Conservation (phyloP, 31 red algal genomes). For the Odonthalia washingtoniensis region DNA sequence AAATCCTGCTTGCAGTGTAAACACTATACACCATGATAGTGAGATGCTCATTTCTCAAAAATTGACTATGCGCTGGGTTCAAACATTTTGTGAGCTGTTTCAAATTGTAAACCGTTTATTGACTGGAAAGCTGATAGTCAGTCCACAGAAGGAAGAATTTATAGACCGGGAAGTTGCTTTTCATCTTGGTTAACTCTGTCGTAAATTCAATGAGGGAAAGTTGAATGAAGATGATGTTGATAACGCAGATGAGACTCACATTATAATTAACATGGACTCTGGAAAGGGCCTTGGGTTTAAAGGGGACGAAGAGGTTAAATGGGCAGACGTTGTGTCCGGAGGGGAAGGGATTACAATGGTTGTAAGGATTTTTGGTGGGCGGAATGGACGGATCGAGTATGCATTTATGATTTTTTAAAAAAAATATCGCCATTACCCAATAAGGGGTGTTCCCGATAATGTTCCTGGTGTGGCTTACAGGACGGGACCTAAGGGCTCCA, state of each 20-base stretch:
- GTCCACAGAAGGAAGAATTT: slow-evolving; percentile 28
- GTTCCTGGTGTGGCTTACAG: slow-evolving; percentile 17
- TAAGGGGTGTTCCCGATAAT: slow-evolving; percentile 19
- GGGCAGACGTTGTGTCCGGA: too few species aligned
- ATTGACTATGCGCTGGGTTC: background rate
- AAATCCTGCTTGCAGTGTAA: background rate
- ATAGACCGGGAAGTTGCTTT: slow-evolving; percentile 6
- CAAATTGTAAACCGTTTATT: slow-evolving; percentile 9
- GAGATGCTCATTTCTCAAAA: background rate
- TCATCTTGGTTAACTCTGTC: background rate
- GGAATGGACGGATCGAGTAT: background rate
- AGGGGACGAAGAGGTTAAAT: too few species aligned
- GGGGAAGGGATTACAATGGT: background rate
- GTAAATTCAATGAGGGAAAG: background rate
- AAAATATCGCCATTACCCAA: background rate
- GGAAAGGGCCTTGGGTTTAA: too few species aligned
- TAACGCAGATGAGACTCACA: slow-evolving; percentile 24
- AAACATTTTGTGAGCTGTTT: slow-evolving; percentile 4
- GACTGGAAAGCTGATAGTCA: slow-evolving; percentile 31
- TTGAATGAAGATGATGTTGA: background rate
- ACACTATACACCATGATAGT: slow-evolving; percentile 6
- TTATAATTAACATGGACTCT: slow-evolving; percentile 28
- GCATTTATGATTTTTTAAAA: slow-evolving; percentile 45
- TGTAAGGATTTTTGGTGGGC: slow-evolving; percentile 13
- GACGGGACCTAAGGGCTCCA: slow-evolving; percentile 36